Percentiles rank a stretch among this genome's conserved stretches.
These are phyloP conservation scores for Actinomortierella wolfii DNA, from an alignment of 371 early-diverging fungal species.

Conservation along the genomic window DNA sequence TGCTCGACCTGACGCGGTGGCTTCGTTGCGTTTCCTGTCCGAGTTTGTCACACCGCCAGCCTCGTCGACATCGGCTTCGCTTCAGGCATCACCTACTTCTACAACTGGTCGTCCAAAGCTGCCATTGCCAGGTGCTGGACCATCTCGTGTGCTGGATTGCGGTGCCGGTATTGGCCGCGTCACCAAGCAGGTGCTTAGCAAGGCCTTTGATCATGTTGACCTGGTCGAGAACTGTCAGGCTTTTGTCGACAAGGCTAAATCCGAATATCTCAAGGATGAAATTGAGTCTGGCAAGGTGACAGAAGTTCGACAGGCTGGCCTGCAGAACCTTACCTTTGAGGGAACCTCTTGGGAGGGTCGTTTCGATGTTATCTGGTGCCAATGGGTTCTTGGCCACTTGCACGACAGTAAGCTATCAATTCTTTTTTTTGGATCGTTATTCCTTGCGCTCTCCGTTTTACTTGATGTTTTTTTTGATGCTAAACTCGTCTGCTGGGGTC, in stretches of 20 bases:
- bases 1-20: slow-evolving; percentile 74
- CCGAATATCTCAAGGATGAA: slow-evolving; percentile 60
- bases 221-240: slow-evolving; percentile 83
- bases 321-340: slow-evolving; percentile 86
- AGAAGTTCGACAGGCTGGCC: slow-evolving; percentile 68
- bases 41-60: slow-evolving; percentile 54
- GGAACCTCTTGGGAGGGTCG: slow-evolving; percentile 50
- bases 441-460: no score
- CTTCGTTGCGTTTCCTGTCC: slow-evolving; percentile 70
- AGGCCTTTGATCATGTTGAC: slow-evolving; percentile 82
- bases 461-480: no score
- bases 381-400: slow-evolving; percentile 92
- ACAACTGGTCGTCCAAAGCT: slow-evolving; percentile 16
- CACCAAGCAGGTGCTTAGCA: slow-evolving; percentile 79
- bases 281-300: slow-evolving; percentile 59
- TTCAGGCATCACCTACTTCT: slow-evolving; percentile 2
- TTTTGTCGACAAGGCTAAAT: slow-evolving; percentile 78
- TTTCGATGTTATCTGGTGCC: slow-evolving; percentile 95
- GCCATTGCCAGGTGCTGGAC: slow-evolving; percentile 23
- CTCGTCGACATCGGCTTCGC: slow-evolving; percentile 37
- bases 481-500: background rate
- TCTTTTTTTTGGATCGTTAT: background rate
- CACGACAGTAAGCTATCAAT: slow-evolving; percentile 70
- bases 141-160: slow-evolving; percentile 68
- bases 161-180: slow-evolving; percentile 97